Percentiles rank a stretch among this genome's conserved stretches.
phyloP scores from a whole-genome alignment of 2,329 filamentous ascomycete genomes.

The Scedosporium minutisporum region DNA sequence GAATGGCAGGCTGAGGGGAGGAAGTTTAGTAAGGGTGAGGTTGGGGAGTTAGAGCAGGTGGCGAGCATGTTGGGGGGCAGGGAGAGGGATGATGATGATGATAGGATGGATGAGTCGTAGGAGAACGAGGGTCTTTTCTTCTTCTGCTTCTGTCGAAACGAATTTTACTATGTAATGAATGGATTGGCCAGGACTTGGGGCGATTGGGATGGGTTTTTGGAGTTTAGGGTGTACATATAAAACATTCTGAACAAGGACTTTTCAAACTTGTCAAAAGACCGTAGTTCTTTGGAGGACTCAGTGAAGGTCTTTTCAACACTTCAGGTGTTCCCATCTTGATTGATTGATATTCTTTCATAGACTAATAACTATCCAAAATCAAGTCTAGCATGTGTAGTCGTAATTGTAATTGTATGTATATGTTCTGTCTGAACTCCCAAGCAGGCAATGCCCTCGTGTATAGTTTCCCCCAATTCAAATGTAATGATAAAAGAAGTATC shows the following conservation, averaged over 20 bases:
- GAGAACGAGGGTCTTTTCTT: background rate
- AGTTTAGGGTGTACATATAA: too few species aligned
- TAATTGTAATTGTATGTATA: background rate
- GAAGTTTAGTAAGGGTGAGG: conserved; percentile 40
- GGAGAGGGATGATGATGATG: conserved; percentile 5
- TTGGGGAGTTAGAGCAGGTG: conserved; percentile 46
- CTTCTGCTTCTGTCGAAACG: background rate
- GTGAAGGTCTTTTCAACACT: too few species aligned
- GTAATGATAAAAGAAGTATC: background rate
- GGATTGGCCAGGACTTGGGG: too few species aligned
- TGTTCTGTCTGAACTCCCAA: background rate
- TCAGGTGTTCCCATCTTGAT: too few species aligned
- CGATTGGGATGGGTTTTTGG: background rate
- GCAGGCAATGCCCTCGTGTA: background rate
- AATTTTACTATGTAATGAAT: too few species aligned
- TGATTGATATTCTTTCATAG: background rate
- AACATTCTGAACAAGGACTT: too few species aligned
- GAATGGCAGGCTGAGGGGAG: conserved; percentile 51
- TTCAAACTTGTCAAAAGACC: too few species aligned
- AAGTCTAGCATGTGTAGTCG: background rate
- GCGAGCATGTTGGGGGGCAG: conserved; percentile 32
- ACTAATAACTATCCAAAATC: background rate
- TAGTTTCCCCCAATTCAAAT: background rate
- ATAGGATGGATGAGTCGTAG: conserved; percentile 10
- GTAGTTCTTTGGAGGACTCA: too few species aligned